Conservation (phyloP, 75 land plant species). For the Chamaecyparis obtusa region DNA sequence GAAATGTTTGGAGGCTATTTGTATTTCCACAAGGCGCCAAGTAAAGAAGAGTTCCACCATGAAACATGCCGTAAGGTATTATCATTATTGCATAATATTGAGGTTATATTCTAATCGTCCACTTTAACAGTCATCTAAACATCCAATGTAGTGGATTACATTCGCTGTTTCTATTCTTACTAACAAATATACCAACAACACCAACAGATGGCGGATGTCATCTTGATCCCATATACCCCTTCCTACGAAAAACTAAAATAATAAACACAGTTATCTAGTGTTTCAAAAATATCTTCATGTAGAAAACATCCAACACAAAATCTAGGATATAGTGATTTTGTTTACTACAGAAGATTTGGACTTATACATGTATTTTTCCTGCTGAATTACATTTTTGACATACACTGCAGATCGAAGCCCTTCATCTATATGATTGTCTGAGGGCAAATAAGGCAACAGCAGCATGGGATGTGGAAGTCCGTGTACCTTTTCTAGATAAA, state of each 20-base stretch:
- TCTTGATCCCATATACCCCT: no score
- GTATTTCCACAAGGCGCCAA: slow-evolving; percentile 95
- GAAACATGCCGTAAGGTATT: slow-evolving; percentile 84
- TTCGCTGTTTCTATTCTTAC: no score
- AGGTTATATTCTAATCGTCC: neutral
- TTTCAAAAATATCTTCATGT: neutral
- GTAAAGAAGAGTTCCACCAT: slow-evolving; percentile 80
- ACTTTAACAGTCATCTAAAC: neutral
- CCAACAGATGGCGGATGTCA: no score
- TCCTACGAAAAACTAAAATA: no score
- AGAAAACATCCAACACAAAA: neutral
- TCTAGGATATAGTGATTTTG: neutral
- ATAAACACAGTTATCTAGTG: neutral
- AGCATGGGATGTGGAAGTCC: slow-evolving; percentile 89
- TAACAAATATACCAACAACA: no score
- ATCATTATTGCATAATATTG: neutral
- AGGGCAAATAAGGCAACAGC: slow-evolving; percentile 88
- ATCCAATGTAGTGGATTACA: neutral
- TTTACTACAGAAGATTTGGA: neutral
- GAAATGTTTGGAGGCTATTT: slow-evolving; percentile 91
- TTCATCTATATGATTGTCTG: slow-evolving; percentile 76
- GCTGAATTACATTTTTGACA: neutral
- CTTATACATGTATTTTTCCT: neutral
- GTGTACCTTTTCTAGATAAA: slow-evolving; percentile 83
- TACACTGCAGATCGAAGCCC: slow-evolving; percentile 64